Percentiles rank a stretch among this genome's conserved stretches.
phyloP scores from a whole-genome alignment of 352 stramenopile genomes.

The Pythium rhizo-oryzae region DNA sequence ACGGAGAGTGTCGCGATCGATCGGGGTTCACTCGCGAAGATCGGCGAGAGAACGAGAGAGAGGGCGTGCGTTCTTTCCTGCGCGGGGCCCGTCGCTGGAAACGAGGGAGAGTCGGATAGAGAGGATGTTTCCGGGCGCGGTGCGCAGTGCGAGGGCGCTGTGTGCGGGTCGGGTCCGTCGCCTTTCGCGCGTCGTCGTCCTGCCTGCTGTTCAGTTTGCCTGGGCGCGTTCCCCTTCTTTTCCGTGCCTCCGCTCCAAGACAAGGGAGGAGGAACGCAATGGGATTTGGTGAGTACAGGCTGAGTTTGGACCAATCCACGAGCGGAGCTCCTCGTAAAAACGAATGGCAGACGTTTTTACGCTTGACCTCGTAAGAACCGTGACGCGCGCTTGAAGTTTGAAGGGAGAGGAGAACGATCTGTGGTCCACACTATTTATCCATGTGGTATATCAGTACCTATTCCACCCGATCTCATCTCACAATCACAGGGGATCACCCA shows the following conservation, averaged over 20 bases:
- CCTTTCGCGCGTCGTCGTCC: background rate
- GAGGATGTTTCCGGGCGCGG: background rate
- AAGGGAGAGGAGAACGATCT: background rate
- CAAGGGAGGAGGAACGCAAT: background rate
- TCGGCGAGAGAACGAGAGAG: no score
- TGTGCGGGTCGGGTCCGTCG: background rate
- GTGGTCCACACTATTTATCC: background rate
- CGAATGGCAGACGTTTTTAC: background rate
- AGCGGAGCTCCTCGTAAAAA: background rate
- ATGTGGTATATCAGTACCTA: background rate
- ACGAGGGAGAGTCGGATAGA: no score
- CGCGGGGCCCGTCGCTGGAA: no score
- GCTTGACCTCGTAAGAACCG: background rate
- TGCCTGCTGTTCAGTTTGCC: conserved; percentile 6
- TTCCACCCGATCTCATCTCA: no score
- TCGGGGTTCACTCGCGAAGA: no score
- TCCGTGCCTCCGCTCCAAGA: background rate
- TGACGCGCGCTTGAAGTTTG: background rate
- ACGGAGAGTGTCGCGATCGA: no score
- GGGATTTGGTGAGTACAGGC: background rate
- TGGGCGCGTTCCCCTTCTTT: no score
- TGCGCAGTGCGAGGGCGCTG: background rate
- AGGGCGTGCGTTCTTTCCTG: no score
- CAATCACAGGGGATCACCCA: no score
- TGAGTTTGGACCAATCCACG: conserved; percentile 12